Evolutionary conservation across 495 filamentous ascomycete genomes (phyloP).

Genomic region (Hyphodiscus hymeniophilus): DNA sequence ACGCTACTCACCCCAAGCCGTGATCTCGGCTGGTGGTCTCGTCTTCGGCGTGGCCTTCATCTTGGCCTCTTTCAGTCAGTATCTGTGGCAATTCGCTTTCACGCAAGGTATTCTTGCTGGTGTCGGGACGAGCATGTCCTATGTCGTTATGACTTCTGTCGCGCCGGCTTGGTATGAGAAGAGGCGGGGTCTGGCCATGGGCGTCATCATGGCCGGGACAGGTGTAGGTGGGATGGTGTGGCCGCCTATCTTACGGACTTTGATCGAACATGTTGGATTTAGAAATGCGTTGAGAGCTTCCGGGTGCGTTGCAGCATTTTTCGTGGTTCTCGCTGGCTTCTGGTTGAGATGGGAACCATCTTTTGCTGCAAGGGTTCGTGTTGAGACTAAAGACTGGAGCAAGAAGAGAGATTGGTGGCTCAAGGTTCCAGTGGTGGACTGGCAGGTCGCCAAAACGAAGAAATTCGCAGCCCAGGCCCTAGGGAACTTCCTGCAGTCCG

Average conservation of each 20-base stretch:
- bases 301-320: slow-evolving; percentile 24
- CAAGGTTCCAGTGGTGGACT: slow-evolving; percentile 26
- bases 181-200: slow-evolving; percentile 32
- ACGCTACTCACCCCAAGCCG: slow-evolving; percentile 26
- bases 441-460: slow-evolving; percentile 25
- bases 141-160: slow-evolving; percentile 32
- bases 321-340: slow-evolving; percentile 22
- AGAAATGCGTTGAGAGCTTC: slow-evolving; percentile 33
- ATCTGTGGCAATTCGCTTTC: slow-evolving; percentile 34
- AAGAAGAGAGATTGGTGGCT: background rate
- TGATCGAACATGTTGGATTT: slow-evolving; percentile 28
- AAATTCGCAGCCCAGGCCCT: slow-evolving; percentile 30
- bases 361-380: slow-evolving; percentile 5
- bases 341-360: slow-evolving; percentile 29
- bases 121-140: slow-evolving; percentile 30
- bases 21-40: slow-evolving; percentile 20
- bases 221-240: slow-evolving; percentile 17
- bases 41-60: slow-evolving; percentile 25
- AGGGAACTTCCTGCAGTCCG: slow-evolving; percentile 29
- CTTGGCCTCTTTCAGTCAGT: slow-evolving; percentile 29
- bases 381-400: background rate
- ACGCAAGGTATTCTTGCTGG: slow-evolving; percentile 33
- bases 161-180: slow-evolving; percentile 30
- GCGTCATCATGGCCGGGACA: slow-evolving; percentile 29
- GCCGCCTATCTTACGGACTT: slow-evolving; percentile 27